These are phyloP conservation scores for Clarkia xantiana DNA, from an alignment of 345 rosid species.

Conservation along the genomic window DNA sequence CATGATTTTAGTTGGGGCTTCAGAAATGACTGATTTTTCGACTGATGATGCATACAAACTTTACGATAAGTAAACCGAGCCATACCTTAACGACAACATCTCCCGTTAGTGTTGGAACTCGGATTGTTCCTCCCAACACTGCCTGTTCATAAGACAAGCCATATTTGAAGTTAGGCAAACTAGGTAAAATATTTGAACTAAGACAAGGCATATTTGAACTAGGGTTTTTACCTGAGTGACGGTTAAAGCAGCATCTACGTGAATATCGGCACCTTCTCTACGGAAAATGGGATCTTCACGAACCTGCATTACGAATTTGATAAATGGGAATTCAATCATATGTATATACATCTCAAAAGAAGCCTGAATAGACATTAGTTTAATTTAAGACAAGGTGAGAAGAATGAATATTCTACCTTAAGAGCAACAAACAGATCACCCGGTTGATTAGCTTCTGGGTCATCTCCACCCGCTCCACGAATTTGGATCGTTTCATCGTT, in stretches of 20 bases:
- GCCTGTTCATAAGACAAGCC: constrained; percentile 41
- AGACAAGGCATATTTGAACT: not conserved
- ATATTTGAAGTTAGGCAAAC: not conserved
- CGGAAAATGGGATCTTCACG: constrained; percentile 94
- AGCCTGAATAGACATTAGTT: not conserved
- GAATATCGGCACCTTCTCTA: constrained; percentile 82
- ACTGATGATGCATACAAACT: too few species aligned
- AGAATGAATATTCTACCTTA: constrained; percentile 21
- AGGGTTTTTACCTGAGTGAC: constrained; percentile 53
- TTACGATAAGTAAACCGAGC: constrained; percentile 6
- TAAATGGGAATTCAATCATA: not conserved
- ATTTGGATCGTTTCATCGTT: constrained; percentile 62
- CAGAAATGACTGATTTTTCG: too few species aligned
- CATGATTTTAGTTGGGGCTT: too few species aligned
- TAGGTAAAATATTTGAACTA: not conserved
- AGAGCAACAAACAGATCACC: constrained; percentile 81
- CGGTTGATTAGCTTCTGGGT: constrained; percentile 89
- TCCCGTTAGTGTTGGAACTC: constrained; percentile 94
- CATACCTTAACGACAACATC: constrained; percentile 94
- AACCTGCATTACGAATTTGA: constrained; percentile 28
- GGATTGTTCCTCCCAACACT: constrained; percentile 88
- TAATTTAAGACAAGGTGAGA: too few species aligned
- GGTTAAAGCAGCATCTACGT: constrained; percentile 67
- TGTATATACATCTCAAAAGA: not conserved
- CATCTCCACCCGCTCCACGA: constrained; percentile 77